Percentiles rank a stretch among this genome's conserved stretches.
phyloP scores from a whole-genome alignment of 805 yeast species.

The Kurtzmaniella fragi region DNA sequence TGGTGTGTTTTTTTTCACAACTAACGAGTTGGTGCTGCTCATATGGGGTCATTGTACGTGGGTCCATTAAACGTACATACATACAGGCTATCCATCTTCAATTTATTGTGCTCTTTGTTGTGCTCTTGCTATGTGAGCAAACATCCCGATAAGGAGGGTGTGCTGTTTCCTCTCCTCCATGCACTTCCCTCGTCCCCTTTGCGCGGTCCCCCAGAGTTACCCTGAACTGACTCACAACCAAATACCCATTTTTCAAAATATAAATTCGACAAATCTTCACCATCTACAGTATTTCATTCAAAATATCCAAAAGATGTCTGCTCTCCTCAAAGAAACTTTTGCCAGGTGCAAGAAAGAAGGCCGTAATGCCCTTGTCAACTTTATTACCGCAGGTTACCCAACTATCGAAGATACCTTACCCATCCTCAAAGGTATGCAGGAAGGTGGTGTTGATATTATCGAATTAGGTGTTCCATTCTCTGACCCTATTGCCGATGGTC shows the following conservation, averaged over 20 bases:
- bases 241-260: neutral
- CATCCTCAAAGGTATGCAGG: constrained; percentile 80
- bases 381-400: constrained; percentile 94
- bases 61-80: no score
- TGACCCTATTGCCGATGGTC: constrained; percentile 99
- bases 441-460: constrained; percentile 91
- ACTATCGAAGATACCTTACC: constrained; percentile 83
- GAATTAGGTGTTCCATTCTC: constrained; percentile 96
- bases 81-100: no score
- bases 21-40: no score
- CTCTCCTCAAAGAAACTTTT: constrained; percentile 54
- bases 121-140: no score
- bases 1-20: no score
- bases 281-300: neutral
- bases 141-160: no score
- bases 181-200: neutral
- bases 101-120: no score
- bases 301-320: constrained; percentile 36
- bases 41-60: no score
- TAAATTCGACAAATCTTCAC: neutral
- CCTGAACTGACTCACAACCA: constrained; percentile 28
- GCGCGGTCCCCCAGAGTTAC: constrained; percentile 13
- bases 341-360: constrained; percentile 55
- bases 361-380: constrained; percentile 86
- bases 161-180: no score